Percentiles rank a stretch among this genome's conserved stretches.
These are phyloP conservation scores for Neopestalotiopsis clavispora DNA, from an alignment of 2,329 filamentous ascomycete genomes.

Conservation along the genomic window DNA sequence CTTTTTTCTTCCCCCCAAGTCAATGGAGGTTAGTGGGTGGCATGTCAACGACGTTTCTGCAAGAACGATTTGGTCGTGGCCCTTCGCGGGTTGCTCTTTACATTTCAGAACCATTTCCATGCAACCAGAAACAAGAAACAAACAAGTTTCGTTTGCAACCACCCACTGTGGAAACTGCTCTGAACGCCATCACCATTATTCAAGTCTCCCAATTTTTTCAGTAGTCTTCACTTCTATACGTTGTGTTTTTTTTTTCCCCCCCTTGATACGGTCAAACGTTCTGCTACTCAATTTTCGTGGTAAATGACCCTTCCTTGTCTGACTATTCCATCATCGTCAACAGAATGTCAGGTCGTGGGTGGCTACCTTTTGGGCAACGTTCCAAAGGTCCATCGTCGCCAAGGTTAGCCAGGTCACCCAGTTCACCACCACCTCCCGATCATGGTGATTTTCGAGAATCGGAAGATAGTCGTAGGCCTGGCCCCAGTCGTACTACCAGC, in stretches of 20 bases:
- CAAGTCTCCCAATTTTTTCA: too few relatives aligned
- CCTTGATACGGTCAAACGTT: neutral
- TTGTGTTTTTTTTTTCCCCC: neutral
- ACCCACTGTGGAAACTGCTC: neutral
- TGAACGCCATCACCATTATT: neutral
- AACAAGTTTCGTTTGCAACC: neutral
- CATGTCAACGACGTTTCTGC: neutral
- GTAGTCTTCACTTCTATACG: too few relatives aligned
- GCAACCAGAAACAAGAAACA: neutral
- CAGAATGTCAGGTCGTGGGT: slow-evolving; percentile 27
- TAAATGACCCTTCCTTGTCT: neutral
- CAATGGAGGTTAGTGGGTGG: too few relatives aligned
- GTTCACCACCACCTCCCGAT: slow-evolving; percentile 22
- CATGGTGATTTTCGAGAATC: slow-evolving; percentile 16
- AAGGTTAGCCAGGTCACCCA: slow-evolving; percentile 19
- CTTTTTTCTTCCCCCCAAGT: too few relatives aligned
- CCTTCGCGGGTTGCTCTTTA: too few relatives aligned
- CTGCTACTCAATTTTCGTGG: neutral
- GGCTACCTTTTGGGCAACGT: slow-evolving; percentile 30
- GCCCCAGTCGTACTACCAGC: slow-evolving; percentile 27
- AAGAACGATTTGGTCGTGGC: too few relatives aligned
- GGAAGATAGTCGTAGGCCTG: slow-evolving; percentile 20
- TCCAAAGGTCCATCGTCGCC: slow-evolving; percentile 25
- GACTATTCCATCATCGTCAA: neutral
- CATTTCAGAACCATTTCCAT: too few relatives aligned